These are phyloP conservation scores for Podospora conica DNA, from an alignment of 495 filamentous ascomycete species.

Conservation along the genomic window DNA sequence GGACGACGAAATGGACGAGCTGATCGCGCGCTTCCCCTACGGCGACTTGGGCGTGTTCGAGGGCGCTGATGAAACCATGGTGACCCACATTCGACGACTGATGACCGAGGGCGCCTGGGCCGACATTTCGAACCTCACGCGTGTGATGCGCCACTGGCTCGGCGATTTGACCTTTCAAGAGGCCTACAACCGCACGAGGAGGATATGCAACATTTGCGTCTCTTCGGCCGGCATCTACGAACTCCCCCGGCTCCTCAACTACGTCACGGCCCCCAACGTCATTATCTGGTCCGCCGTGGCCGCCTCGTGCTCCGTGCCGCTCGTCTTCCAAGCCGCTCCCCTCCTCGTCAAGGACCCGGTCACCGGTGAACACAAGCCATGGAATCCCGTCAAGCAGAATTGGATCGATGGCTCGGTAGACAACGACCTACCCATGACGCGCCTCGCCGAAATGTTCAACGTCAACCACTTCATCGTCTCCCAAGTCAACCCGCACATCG, in stretches of 20 bases:
- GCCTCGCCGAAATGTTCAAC: slow-evolving; percentile 92
- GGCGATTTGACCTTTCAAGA: slow-evolving; percentile 93
- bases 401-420: slow-evolving; percentile 96
- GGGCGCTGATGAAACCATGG: slow-evolving; percentile 58
- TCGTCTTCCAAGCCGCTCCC: slow-evolving; percentile 71
- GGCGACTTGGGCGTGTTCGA: slow-evolving; percentile 84
- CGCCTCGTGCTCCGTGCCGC: slow-evolving; percentile 87
- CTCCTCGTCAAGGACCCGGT: slow-evolving; percentile 80
- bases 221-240: slow-evolving; percentile 84
- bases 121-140: slow-evolving; percentile 71
- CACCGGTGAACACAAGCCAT: slow-evolving; percentile 69
- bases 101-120: slow-evolving; percentile 76
- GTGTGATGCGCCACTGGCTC: slow-evolving; percentile 71
- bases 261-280: slow-evolving; percentile 87
- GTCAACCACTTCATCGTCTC: slow-evolving; percentile 98
- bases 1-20: slow-evolving; percentile 73
- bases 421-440: slow-evolving; percentile 87
- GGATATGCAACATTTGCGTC: slow-evolving; percentile 90
- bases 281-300: slow-evolving; percentile 95
- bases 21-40: slow-evolving; percentile 68
- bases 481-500: slow-evolving; percentile 90
- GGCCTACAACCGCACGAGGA: slow-evolving; percentile 83
- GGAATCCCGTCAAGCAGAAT: slow-evolving; percentile 74
- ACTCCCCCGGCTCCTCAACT: slow-evolving; percentile 80
- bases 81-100: slow-evolving; percentile 66